Base-by-base conservation (phyloP, 495 filamentous ascomycete species). In the Talaromyces wortmannii region DNA sequence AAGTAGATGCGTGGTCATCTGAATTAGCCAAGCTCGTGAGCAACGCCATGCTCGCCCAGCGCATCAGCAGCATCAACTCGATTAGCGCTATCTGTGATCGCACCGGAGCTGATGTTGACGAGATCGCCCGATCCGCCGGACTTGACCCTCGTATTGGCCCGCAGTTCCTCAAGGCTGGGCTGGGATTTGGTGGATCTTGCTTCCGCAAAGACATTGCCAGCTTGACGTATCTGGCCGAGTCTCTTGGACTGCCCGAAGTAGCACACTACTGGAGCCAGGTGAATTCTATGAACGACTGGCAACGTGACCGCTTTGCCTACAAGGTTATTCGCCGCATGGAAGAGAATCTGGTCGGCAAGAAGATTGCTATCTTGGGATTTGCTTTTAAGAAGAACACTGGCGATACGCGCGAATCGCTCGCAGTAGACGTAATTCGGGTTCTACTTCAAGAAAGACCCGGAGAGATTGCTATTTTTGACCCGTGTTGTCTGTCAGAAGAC, bases 191-290 rank as follows among this genome's bases (percentile, higher is more conserved):
- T n/a, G 88, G 88, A 5, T 88, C 83, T 12, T 91, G 88, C 69
- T 91, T 94, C 67, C 83, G 86, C 63, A 94, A 94, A 65, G 89
- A 94, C 59, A 83, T 92, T 60, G 76, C 89, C 12, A 89, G 81
- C 64, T 70, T 94, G 23, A 80, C 84, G 6, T 92, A 92, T 63
- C 71, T 92, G 11, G 83, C 89, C 5, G 82, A 88, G 53, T 82
- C 81, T 3, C 67, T 91, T 30, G 79, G 84, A 40, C 71, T 94
- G 15, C 76, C 80, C 3, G 86, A 91, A 55, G 87, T 92, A 5
- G 86, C 84, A 4, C 78, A 84, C 42, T 92, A 94, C 61, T 94
- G 90, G 89, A 67, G 73, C 53, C 75, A 82, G 23, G 82, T 94
- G 8, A 76, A 90, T 47, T 78, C 76, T 45, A 85, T 92, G 73